Base-by-base conservation (phyloP, 2,329 filamentous ascomycete species). In the Fusarium buxicola region DNA sequence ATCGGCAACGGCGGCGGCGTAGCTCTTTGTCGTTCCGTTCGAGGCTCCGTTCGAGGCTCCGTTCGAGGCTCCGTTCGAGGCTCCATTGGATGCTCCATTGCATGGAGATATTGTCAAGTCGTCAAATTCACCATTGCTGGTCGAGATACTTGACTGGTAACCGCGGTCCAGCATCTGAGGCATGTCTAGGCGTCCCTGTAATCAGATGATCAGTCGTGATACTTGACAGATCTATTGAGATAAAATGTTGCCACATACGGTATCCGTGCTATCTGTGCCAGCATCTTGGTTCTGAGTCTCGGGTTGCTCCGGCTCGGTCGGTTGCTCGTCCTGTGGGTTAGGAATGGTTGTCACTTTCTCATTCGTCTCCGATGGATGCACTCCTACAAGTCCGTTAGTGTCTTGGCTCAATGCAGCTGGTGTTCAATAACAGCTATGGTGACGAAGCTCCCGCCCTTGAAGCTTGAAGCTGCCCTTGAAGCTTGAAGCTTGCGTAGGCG, bases 321-420 rank as follows among this genome's bases (percentile, higher is more conserved):
- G 36, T 39, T 66, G 49, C 18, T 63, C 46, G 31, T 34, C 53
- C 28, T 63, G 58, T 18, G 61, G 56, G 35, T 70, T 66, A 5
- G 65, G 52, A 30, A 65, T 54, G 11, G 60, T 65, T 18, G 60
- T 61, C 40, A 68, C 65, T 44, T 71, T 72, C 49, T 70, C 63
- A 47, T 65, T 57, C 12, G 59, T 21, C 30, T 66, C 56, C 18
- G 34, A 48, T 13, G 38, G 30, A 5, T 54, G 35, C 8, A 44
- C n/a, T 12, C 35, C 65, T 68, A 34, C 11, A 11, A 3, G 8
- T 15, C 16, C 15, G 39, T 72, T 51, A 72, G 60, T 39, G 25
- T 32, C 5, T 48, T 16, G 3, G 35, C 28, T 12, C n/a, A 9
- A 7, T 25, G 11, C 18, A 12, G 18, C 2, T 16, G 24, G 21